Evolutionary conservation across 768 basidiomycete genomes (phyloP).

Genomic region (Auriculariales sp.): DNA sequence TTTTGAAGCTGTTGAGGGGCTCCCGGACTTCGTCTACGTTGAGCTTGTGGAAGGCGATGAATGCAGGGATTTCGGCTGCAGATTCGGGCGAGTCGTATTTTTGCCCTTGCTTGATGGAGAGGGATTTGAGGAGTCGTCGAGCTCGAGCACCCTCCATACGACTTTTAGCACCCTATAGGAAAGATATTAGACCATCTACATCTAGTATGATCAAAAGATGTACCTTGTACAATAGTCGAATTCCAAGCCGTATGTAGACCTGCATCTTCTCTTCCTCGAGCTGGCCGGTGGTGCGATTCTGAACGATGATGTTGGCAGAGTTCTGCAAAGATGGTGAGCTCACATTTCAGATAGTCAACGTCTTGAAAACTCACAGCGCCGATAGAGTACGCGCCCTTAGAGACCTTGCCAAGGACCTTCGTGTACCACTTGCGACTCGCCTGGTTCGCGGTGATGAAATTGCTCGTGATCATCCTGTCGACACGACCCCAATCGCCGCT

Average conservation of each 20-base stretch:
- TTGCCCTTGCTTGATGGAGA: slow-evolving; percentile 85
- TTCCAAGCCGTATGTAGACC: slow-evolving; percentile 83
- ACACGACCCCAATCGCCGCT: slow-evolving; percentile 85
- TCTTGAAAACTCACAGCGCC: slow-evolving; percentile 55
- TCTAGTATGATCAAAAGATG: slow-evolving; percentile 3
- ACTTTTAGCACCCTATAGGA: slow-evolving; percentile 54
- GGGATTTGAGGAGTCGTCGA: slow-evolving; percentile 67
- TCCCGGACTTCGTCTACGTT: slow-evolving; percentile 72
- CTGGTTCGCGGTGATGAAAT: slow-evolving; percentile 87
- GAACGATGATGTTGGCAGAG: slow-evolving; percentile 95
- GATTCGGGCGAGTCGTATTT: slow-evolving; percentile 87
- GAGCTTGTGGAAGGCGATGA: slow-evolving; percentile 83
- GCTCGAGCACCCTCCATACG: slow-evolving; percentile 82
- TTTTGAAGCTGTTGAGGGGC: slow-evolving; percentile 74
- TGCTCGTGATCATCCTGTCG: slow-evolving; percentile 79
- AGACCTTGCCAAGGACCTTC: slow-evolving; percentile 74
- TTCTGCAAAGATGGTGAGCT: slow-evolving; percentile 35
- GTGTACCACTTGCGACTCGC: slow-evolving; percentile 98
- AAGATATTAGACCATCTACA: not conserved
- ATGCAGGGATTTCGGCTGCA: slow-evolving; percentile 66
- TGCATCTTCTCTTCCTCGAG: slow-evolving; percentile 98
- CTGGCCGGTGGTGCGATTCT: slow-evolving; percentile 80
- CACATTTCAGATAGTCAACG: not conserved
- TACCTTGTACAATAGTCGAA: slow-evolving; percentile 80
- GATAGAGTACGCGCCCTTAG: slow-evolving; percentile 73